These are phyloP conservation scores for Astragalus glycyphyllos DNA, from an alignment of 306 rosid genomes.

Conservation along the genomic window DNA sequence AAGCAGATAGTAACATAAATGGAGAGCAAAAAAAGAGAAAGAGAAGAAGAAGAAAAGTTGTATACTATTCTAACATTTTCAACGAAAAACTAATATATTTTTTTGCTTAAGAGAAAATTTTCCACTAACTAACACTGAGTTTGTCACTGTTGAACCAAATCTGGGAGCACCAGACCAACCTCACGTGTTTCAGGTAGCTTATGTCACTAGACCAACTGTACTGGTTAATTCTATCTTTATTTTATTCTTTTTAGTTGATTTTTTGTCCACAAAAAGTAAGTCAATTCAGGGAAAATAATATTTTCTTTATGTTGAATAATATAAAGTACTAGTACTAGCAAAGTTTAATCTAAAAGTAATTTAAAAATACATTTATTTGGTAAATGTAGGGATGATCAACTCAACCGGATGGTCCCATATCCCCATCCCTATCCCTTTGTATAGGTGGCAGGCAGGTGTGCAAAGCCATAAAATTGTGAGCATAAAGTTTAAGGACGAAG, in stretches of 20 bases:
- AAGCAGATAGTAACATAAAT: neutral
- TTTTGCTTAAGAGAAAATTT: no score
- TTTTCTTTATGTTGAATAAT: neutral
- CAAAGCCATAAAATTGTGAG: slow-evolving; percentile 47
- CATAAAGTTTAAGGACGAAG: slow-evolving; percentile 38
- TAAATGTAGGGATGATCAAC: neutral
- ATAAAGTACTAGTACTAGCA: neutral
- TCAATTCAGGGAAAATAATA: neutral
- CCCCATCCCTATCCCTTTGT: neutral
- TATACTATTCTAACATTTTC: no score
- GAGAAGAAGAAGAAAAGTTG: neutral
- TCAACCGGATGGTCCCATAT: slow-evolving; percentile 36
- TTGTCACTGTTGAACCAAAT: no score
- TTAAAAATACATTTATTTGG: neutral
- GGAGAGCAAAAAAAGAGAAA: neutral
- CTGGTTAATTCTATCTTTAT: no score
- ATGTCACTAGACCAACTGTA: no score
- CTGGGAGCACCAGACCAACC: no score
- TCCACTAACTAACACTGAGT: no score
- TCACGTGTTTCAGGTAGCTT: no score
- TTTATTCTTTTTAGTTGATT: no score
- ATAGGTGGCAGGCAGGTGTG: neutral
- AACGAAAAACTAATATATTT: no score
- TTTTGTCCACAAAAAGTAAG: no score
- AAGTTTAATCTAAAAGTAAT: neutral